phyloP scores from a whole-genome alignment of 2,329 filamentous ascomycete genomes.

The Aspergillus nomiae region DNA sequence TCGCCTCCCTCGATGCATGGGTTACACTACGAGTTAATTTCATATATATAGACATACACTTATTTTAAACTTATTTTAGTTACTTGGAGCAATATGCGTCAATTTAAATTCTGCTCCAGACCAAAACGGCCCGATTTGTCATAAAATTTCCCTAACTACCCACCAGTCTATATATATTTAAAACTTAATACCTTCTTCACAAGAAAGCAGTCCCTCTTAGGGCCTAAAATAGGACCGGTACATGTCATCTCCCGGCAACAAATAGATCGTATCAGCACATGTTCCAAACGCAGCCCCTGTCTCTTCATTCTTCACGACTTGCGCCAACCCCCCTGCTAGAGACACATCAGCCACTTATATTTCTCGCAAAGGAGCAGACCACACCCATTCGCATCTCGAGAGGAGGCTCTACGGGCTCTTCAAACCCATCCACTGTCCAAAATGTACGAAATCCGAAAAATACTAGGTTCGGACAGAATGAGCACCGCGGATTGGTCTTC shows the following conservation, averaged over 20 bases:
- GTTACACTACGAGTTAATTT: background rate
- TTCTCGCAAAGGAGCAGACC: slow-evolving; percentile 32
- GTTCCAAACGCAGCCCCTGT: slow-evolving; percentile 16
- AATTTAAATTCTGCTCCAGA: background rate
- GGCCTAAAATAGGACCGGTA: slow-evolving; percentile 16
- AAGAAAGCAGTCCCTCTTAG: background rate
- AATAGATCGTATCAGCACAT: slow-evolving; percentile 31
- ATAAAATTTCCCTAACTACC: background rate
- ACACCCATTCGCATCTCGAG: slow-evolving; percentile 24
- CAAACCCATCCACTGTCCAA: slow-evolving; percentile 16
- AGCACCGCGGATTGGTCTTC: slow-evolving; percentile 39
- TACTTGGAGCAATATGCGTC: background rate
- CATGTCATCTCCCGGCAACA: slow-evolving; percentile 23
- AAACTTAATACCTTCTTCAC: background rate
- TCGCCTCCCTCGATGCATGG: background rate
- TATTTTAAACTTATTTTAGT: background rate
- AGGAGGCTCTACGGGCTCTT: slow-evolving; percentile 13
- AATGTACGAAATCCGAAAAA: slow-evolving; percentile 34
- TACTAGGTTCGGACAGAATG: slow-evolving; percentile 44
- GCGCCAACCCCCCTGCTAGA: slow-evolving; percentile 22
- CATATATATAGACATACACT: background rate
- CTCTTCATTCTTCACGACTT: slow-evolving; percentile 19
- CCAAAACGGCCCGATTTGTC: background rate
- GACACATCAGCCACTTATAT: slow-evolving; percentile 24
- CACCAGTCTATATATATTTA: too few relatives aligned